These are phyloP conservation scores for Fusarium sp. DNA, from an alignment of 2,329 filamentous ascomycete species.

Conservation along the genomic window DNA sequence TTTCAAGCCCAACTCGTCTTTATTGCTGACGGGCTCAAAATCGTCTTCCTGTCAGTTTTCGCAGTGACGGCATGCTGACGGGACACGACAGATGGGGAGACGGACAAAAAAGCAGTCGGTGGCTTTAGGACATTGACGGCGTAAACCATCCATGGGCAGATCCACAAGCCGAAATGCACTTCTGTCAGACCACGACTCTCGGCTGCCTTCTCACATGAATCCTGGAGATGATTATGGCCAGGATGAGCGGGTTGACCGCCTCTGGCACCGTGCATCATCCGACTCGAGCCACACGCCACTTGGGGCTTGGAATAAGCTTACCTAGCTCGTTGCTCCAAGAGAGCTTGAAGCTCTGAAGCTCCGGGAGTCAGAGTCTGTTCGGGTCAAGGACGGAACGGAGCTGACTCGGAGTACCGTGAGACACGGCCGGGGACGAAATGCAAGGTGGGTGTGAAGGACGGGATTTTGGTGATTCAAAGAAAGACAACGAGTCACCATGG, in stretches of 20 bases:
- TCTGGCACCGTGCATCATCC: neutral
- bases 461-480: neutral
- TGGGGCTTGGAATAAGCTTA: conserved; percentile 1
- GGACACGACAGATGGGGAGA: neutral
- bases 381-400: conserved; percentile 20
- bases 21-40: neutral
- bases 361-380: neutral
- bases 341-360: conserved; percentile 2
- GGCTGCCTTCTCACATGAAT: neutral
- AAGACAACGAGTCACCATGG: neutral
- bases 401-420: conserved; percentile 3
- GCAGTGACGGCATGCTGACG: conserved; percentile 5
- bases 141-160: conserved; percentile 3
- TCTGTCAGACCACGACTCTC: neutral
- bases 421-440: neutral
- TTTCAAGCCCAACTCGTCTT: neutral
- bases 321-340: conserved; percentile 1
- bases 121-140: conserved; percentile 1
- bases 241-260: neutral
- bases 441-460: neutral
- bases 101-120: neutral
- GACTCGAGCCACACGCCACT: conserved; percentile 5
- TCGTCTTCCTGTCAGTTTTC: conserved; percentile 15
- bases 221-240: neutral
- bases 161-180: neutral